Percentiles rank a stretch among this genome's conserved stretches.
Conservation (phyloP, 371 early-diverging fungal genomes). For the Saksenaea vasiformis region DNA sequence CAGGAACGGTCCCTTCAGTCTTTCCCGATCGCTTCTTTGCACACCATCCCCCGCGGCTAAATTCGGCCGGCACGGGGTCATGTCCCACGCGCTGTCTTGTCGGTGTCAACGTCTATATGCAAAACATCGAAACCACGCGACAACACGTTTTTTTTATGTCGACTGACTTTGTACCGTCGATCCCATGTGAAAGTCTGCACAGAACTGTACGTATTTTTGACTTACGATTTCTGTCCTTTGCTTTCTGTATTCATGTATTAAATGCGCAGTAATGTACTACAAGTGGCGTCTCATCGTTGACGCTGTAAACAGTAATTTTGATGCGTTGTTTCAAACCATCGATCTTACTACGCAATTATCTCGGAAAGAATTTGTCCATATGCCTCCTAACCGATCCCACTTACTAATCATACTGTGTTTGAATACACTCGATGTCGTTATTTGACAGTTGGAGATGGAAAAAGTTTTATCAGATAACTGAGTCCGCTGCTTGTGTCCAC, state of each 20-base stretch:
- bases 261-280: not conserved
- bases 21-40: not conserved
- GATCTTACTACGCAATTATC: not conserved
- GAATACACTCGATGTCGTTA: not conserved
- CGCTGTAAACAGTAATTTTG: not conserved
- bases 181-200: constrained; percentile 1
- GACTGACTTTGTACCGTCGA: constrained; percentile 6
- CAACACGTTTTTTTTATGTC: not conserved
- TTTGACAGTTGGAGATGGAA: not conserved
- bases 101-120: not conserved
- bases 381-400: not conserved
- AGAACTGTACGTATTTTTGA: not conserved
- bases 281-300: not conserved
- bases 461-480: not conserved
- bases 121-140: not conserved
- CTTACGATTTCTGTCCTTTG: not conserved
- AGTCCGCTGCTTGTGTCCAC: not conserved
- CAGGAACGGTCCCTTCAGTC: not conserved
- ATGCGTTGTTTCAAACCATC: not conserved
- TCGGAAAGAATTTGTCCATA: not conserved
- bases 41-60: not conserved
- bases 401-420: not conserved
- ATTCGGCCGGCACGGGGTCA: constrained; percentile 6
- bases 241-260: not conserved
- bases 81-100: constrained; percentile 4